phyloP scores from a whole-genome alignment of 192 early-diverging fungal genomes.

The Haplosporangium gracile region DNA sequence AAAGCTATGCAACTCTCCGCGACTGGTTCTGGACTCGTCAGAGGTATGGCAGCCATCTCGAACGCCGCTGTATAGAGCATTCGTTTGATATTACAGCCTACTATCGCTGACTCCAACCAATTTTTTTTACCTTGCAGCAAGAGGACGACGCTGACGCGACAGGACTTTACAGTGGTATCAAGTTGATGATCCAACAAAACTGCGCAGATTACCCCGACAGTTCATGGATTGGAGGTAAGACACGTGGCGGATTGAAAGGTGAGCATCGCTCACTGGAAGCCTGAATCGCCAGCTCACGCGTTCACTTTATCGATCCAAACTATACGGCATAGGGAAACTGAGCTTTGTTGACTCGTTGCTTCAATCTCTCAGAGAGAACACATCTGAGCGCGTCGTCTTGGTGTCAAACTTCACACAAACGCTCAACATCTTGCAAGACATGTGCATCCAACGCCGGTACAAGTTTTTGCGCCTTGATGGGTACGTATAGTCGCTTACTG shows the following conservation, averaged over 20 bases:
- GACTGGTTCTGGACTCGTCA: slow-evolving; percentile 31
- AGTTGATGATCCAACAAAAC: not conserved
- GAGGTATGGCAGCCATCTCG: slow-evolving; percentile 10
- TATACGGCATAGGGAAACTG: slow-evolving; percentile 23
- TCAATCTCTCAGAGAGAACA: slow-evolving; percentile 29
- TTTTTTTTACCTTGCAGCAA: slow-evolving; percentile 5
- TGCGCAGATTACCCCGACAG: not conserved
- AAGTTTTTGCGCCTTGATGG: slow-evolving; percentile 70
- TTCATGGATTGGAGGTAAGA: slow-evolving; percentile 29
- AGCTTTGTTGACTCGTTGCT: slow-evolving; percentile 32
- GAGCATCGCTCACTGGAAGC: too few species aligned
- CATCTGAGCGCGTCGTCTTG: slow-evolving; percentile 70
- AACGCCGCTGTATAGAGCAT: not conserved
- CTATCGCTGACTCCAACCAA: not conserved
- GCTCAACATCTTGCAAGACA: slow-evolving; percentile 68
- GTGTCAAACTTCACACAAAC: slow-evolving; percentile 78
- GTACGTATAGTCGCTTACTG: slow-evolving; percentile 18
- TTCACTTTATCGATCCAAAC: not conserved
- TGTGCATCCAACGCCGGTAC: slow-evolving; percentile 53
- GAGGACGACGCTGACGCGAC: slow-evolving; percentile 16
- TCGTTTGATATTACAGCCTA: not conserved
- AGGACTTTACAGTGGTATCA: slow-evolving; percentile 31
- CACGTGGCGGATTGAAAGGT: not conserved
- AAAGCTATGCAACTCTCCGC: slow-evolving; percentile 59
- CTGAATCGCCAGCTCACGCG: not conserved